Base-by-base conservation (phyloP, 129 eudicot species). In the Logfia minima region DNA sequence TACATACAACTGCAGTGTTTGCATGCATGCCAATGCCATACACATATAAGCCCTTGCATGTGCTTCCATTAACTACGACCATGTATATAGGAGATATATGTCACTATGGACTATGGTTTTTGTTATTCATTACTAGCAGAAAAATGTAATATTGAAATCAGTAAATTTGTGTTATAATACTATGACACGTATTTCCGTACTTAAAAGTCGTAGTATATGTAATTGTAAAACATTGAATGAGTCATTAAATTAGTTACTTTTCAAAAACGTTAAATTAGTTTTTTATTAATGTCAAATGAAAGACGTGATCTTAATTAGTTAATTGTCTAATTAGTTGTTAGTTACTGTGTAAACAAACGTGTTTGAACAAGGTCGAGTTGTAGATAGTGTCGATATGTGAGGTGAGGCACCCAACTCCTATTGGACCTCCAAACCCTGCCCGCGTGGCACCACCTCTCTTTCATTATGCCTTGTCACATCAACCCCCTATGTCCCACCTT, bases 391-490 rank as follows among this genome's bases (percentile, higher is more conserved):
- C 35, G 8, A 14, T 35, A 23, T 35, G 37, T 74, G 26, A 59
- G 23, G 59, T 74, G 55, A 16, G 17, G 59, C 22, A 28, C 16
- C 79, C 58, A 39, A 39, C 60, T 75, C 71, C 62, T 24, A 75
- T 75, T 75, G 79, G 79, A 75, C 79, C 79, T 75, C 61, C 61
- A 75, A 62, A 17, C 60, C 31, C 19, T 63, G 79, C 79, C 71
- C 71, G 4, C 71, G 79, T 75, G 71, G 79, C 63, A 41, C 79
- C 71, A 74, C 31, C 43, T 39, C 60, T 8, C 10, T 18, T 9
- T 41, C 6, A n/a, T 62, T 41, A 63, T 4, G 61, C 79, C 59
- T 75, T 63, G 79, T 75, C 71, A 75, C 79, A 75, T 75, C 79
- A 75, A 7, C 34, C 41, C 41, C 32, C 41, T 17, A 63, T 39